These are phyloP conservation scores for Plasmodium chabaudi DNA, from an alignment of 169 alveolate genomes.

Conservation along the genomic window DNA sequence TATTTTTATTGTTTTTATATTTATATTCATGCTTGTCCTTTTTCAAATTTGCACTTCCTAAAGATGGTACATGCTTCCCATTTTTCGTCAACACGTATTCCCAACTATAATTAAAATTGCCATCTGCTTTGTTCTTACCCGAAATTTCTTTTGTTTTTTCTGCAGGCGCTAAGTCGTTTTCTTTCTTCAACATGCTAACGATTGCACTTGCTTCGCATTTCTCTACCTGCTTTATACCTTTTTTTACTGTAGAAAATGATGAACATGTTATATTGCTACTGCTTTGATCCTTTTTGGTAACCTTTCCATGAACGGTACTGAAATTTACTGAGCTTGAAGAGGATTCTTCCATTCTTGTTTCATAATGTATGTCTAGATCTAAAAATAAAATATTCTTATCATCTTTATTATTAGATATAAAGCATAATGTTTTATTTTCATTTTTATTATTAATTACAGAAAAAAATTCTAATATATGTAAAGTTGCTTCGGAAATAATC, in stretches of 20 bases:
- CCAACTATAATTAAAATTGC: neutral
- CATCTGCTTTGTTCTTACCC: neutral
- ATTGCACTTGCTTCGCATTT: neutral
- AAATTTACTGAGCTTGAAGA: constrained; percentile 14
- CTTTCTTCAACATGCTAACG: too few relatives aligned
- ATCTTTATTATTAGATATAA: neutral
- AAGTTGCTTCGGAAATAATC: constrained; percentile 44
- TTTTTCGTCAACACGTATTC: constrained; percentile 22
- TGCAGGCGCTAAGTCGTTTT: too few relatives aligned
- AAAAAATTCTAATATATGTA: constrained; percentile 66
- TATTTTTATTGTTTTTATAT: neutral
- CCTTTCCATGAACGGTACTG: constrained; percentile 21
- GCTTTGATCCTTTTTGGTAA: neutral
- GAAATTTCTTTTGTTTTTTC: neutral
- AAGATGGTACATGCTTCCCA: neutral
- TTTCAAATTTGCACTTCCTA: neutral
- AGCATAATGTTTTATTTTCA: constrained; percentile 53
- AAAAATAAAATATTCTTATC: constrained; percentile 40
- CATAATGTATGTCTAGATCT: constrained; percentile 65
- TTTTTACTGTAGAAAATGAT: neutral
- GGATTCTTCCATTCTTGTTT: neutral
- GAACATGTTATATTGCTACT: too few relatives aligned
- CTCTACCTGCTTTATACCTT: neutral
- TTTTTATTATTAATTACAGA: constrained; percentile 34
- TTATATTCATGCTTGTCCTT: neutral